Evolutionary conservation across 176 grass and related monocot species (phyloP).

Genomic region (Musa beccarii): DNA sequence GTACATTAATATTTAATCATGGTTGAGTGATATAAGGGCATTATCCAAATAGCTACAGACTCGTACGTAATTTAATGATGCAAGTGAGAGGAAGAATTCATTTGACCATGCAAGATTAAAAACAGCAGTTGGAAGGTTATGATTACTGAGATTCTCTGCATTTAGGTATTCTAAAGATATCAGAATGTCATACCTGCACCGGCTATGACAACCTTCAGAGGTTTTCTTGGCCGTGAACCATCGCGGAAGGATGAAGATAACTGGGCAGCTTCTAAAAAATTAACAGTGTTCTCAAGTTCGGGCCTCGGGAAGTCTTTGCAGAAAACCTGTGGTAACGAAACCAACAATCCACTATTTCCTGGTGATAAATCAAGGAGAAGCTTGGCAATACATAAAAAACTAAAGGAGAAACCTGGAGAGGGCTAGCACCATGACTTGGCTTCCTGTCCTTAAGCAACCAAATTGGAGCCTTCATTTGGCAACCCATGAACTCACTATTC

Average conservation of each 20-base stretch:
- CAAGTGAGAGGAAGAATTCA: background rate
- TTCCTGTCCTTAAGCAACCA: constrained; percentile 30
- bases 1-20: constrained; percentile 5
- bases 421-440: constrained; percentile 22
- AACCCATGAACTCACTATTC: constrained; percentile 21
- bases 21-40: background rate
- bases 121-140: background rate
- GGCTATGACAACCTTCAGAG: constrained; percentile 75
- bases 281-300: constrained; percentile 63
- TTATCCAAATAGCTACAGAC: background rate
- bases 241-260: constrained; percentile 63
- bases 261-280: constrained; percentile 81
- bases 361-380: background rate
- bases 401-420: constrained; percentile 39
- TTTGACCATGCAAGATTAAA: background rate
- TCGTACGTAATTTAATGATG: background rate
- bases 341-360: constrained; percentile 11
- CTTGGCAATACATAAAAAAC: constrained; percentile 11
- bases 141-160: background rate
- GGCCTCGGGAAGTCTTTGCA: constrained; percentile 68
- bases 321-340: constrained; percentile 45
- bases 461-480: constrained; percentile 20
- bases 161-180: background rate
- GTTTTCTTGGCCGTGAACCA: constrained; percentile 46
- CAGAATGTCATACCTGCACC: constrained; percentile 62